Base-by-base conservation (phyloP, 1,139 yeast species). In the Scheffersomyces illinoinensis region DNA sequence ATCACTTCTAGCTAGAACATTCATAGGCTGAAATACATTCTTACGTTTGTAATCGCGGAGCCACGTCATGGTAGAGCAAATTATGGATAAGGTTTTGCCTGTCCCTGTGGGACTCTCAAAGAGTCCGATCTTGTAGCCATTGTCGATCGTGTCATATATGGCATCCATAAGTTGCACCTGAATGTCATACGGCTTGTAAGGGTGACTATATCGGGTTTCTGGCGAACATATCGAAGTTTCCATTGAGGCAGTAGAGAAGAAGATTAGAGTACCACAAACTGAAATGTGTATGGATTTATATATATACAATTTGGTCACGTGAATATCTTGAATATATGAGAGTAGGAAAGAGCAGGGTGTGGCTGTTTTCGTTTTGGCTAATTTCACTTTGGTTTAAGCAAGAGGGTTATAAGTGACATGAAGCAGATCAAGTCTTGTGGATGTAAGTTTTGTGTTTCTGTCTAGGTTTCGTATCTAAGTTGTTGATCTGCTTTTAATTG, bases 41-140 rank as follows among this genome's bases (percentile, higher is more conserved):
- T 71, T 68, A 46, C 70, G 71, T 67, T 88, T 89, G 64, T 84
- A 77, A 50, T 86, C 83, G 56, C 98, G 76, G 14, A 93, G 76
- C 97, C 97, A 93, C 0, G 96, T 85, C 86, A 93, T 83, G 0
- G 96, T 79, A 0, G 97, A 86, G 69, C 98, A 95, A 1, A 93
- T 90, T 53, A 93, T 76, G 0, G 97, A 91, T 8, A 93, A 76
- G 0, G 98, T 93, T 73, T 93, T 93, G 4, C 98, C 98, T 1
- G 96, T 91, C 3, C 98, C 99, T 0, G 99, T 93, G 0, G 99
- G 98, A 62, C 96, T 89, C 71, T 93, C 98, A 68, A 93, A 90
- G 7, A 93, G 78, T 0, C 97, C 97, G 1, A 93, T 78, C 69
- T 89, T 91, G 70, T 81, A 86, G 39, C 79, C 78, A 18, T 77